These are phyloP conservation scores for Stephania cephalantha DNA, from an alignment of 164 flowering plant genomes.

Conservation along the genomic window DNA sequence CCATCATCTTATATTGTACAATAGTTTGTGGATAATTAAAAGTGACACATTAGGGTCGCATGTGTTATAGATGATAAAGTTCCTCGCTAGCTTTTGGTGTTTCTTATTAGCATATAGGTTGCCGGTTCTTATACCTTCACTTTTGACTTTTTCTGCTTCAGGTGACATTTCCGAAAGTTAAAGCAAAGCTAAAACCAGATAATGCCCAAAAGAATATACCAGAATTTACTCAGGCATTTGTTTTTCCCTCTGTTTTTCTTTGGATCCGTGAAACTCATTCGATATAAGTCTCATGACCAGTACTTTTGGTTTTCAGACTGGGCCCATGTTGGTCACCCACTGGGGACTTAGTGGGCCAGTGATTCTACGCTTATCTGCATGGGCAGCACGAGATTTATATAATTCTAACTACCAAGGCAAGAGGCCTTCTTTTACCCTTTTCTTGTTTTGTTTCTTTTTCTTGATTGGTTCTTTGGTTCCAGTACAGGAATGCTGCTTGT, in stretches of 20 bases:
- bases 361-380: slow-evolving; percentile 93
- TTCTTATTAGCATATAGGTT: neutral
- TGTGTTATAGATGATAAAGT: neutral
- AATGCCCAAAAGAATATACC: slow-evolving; percentile 41
- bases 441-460: slow-evolving; percentile 8
- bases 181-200: slow-evolving; percentile 58
- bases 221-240: slow-evolving; percentile 64
- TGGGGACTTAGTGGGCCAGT: slow-evolving; percentile 99
- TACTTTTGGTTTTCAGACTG: slow-evolving; percentile 46
- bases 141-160: slow-evolving; percentile 18
- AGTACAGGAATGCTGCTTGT: slow-evolving; percentile 62
- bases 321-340: slow-evolving; percentile 93
- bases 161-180: slow-evolving; percentile 81
- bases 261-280: neutral
- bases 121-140: neutral
- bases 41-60: neutral
- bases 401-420: slow-evolving; percentile 64
- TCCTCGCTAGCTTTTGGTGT: neutral
- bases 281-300: neutral
- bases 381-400: slow-evolving; percentile 83
- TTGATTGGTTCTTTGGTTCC: slow-evolving; percentile 18
- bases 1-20: too few relatives aligned
- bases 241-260: slow-evolving; percentile 5
- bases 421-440: neutral
- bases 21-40: too few relatives aligned